Base-by-base conservation (phyloP, 1,284 basidiomycete species). In the Exobasidium rhododendri region DNA sequence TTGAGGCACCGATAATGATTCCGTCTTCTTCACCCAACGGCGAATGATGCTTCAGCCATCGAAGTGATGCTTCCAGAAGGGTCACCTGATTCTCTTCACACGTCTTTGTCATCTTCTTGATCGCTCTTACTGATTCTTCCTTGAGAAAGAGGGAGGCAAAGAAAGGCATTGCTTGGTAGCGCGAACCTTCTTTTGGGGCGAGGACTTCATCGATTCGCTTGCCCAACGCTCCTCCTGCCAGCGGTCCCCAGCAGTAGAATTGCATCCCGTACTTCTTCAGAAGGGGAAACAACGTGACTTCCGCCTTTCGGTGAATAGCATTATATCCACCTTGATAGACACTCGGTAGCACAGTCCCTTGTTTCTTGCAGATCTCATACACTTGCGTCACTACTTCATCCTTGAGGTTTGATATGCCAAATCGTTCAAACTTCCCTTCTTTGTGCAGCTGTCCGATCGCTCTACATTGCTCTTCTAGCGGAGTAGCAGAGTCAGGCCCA, bases 281-380 rank as follows among this genome's bases (percentile, higher is more conserved):
- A n/a, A 61, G 46, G n/a, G 71, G 69, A 31, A 74, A 63, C 30
- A 74, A 64, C 17, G 62, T 64, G 0, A 58, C 14, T 44, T 72
- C 68, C 11, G 65, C 58, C 1, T 61, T 56, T 1, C 70, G 69
- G 6, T 63, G 63, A 52, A 74, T 60, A 7, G 61, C 56, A 46
- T 70, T 73, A 65, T 73, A 74, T 0, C 67, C 57, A 2, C 87
- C 88, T 75, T 90, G 88, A 74, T 89, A 89, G 1, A 83, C 86
- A 0, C 85, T 85, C 1, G 51, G 51, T 40, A 54, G 22, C 14
- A 54, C 51, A 20, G 14, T 30, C 10, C 51, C 51, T 17, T 54
- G 10, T 26, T 54, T 40, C 30, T 54, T n/a, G 30, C 57, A 59
- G 10, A 59, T 7, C 17, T 7, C 20, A 43, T 29, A 29, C 26